Evolutionary conservation across 1,139 yeast genomes (phyloP), one percentile per base, ranked within the genome.

Genomic region (Eremothecium sinecaudum): DNA sequence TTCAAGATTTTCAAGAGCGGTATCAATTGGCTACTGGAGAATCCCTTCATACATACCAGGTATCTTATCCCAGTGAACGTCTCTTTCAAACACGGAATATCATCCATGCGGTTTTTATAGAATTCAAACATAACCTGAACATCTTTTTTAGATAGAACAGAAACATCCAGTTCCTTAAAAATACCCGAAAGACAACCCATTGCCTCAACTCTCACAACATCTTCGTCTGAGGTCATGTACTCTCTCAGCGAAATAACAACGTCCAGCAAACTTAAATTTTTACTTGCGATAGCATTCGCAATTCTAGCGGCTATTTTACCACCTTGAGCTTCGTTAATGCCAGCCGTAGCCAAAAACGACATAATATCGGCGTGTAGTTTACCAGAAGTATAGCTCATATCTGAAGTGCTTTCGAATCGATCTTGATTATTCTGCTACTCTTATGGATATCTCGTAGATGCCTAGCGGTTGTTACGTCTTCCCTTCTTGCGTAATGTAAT

Each of bases 161-260:
- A 48, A 0, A 53, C 34, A 1, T 66, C 51, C 4, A 78, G 40
- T 1, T 53, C 43, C 1, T 45, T 45, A 35, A 86, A 58, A 0
- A 76, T 69, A 4, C 64, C 62, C 0, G 79, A 61, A 31, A 87
- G 59, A 45, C 92, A 78, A 15, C 62, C 56, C 10, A 83, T 61
- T 0, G 92, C 75, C 40, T 63, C 47, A 15, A 39, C 39, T 32
- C 59, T 42, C 10, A 36, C 41, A 7, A 30, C 23, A 10, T 70
- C 75, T 35, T 75, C 76, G 4, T 78, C 84, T 8, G 86, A 75
- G 1, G 90, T 79, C 33, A 87, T 62, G 37, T 72, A 69, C 14
- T 66, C 69, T 4, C 82, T 83, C 28, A 80, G 56, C 3, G 63
- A 51, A 35, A 71, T 64, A 18, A 80, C 71, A 31, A 79, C 60